Base-by-base conservation (phyloP, 2,329 filamentous ascomycete species). In the Monosporascus sp. region DNA sequence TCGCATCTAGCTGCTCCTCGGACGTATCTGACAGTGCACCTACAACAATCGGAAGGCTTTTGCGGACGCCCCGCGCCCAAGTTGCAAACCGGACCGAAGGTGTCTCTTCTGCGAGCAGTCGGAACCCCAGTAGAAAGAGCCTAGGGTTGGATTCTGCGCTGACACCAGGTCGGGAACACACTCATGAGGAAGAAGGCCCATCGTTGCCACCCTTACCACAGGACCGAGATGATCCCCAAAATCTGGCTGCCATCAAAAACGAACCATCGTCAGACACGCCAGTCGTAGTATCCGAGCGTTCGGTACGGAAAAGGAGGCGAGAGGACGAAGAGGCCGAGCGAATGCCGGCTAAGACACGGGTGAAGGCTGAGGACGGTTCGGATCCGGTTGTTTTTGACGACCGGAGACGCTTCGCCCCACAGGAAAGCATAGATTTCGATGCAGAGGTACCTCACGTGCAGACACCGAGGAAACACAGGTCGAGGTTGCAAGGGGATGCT, bases 391-490 rank as follows among this genome's bases (percentile, higher is more conserved):
- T 65, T 43, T 63, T 53, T 15, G 59, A 59, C 43, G 68, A 66
- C 43, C 57, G 56, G 17, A 56, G 56, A 47, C 55, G 57, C 9
- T 71, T 75, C 54, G 60, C 69, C 20, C 71, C 75, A 1, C 72
- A 79, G 41, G 82, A 84, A 50, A 87, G 82, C 51, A 74, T 87
- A 49, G 84, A 88, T 62, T 72, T 87, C 11, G 79, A 84, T 61
- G 73, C 77, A 43, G 68, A 75, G 50, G 77, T 74, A 7, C 67
- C 66, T 43, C 68, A 47, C 70, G 77, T 60, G 65, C 72, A 50
- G 7, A 81, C 74, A 14, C 74, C 72, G 49, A 70, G 69, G 57
- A 74, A 77, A 56, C 63, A 65, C 47, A 64, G 60, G 41, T 7
- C 55, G 49, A 55, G 60, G 28, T 18, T 18, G 24, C 28, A 50